Evolutionary conservation across 1,139 yeast species (phyloP), one percentile per base, ranked within the genome.

Genomic region (Yamadazyma sp.): DNA sequence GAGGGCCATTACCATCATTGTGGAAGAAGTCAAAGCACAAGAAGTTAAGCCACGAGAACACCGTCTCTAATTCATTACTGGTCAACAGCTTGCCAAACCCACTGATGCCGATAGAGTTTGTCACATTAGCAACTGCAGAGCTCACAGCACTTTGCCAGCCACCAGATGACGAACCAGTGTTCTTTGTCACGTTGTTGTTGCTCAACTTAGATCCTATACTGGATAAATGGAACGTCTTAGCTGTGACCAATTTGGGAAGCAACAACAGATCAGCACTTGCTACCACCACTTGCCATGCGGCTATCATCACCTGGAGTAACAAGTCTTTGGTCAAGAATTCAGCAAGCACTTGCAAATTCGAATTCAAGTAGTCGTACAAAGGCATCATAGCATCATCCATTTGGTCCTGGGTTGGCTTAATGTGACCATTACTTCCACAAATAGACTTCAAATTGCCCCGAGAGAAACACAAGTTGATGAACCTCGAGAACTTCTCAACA

Each of bases 1-100:
- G 76, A 0, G 94, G 94, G 0, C 96, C 96, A 35, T 83, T 84
- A 1, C 96, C 96, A 40, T 77, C 82, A 52, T 86, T 83, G 54
- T 87, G 81, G 62, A 88, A 87, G 55, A 86, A 87, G 43, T 81
- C 88, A 38, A 78, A 61, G 44, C 83, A 78, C 26, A 86, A 62
- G 9, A 82, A 70, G 39, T 78, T 70, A 16, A 86, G 59, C 96
- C 96, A 88, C 1, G 78, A 70, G 46, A 84, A 80, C 1, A 86
- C 78, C 1, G 84, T 77, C 41, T 83, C 89, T 30, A 85, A 66
- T 54, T 88, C 95, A 30, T 63, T 66, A 26, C 66, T 64, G 0
- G 85, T 73, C 39, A 86, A 61, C 16, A 79, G 78, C 33, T 75
- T 72, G 2, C 80, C 82, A 48, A 64, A 74, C 0, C 80, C 80